These are phyloP conservation scores for Fusarium dlaminii DNA, from an alignment of 2,329 filamentous ascomycete genomes.

Conservation along the genomic window DNA sequence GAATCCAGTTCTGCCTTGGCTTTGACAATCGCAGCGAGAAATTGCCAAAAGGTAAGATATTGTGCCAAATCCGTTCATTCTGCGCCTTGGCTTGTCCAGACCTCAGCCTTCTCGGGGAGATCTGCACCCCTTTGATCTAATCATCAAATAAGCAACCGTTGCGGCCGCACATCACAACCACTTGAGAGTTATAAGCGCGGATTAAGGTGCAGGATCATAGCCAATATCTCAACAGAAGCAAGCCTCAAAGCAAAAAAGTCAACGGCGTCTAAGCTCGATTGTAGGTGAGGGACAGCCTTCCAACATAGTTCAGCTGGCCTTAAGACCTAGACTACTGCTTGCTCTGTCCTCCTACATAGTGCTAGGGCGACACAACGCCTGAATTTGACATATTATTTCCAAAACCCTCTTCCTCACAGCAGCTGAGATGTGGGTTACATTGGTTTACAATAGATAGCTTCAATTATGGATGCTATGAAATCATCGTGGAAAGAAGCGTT, in stretches of 20 bases:
- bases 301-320: background rate
- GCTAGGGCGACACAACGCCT: background rate
- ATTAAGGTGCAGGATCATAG: background rate
- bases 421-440: background rate
- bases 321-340: background rate
- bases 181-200: background rate
- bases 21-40: background rate
- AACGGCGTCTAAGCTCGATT: slow-evolving; percentile 6
- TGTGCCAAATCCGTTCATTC: background rate
- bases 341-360: slow-evolving; percentile 3
- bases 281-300: background rate
- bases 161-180: background rate
- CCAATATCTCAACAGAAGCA: slow-evolving; percentile 1
- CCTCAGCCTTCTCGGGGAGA: slow-evolving; percentile 12
- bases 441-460: slow-evolving; percentile 1
- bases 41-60: background rate
- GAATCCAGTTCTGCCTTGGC: background rate
- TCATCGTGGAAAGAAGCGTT: slow-evolving; percentile 5
- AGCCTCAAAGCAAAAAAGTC: slow-evolving; percentile 2
- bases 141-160: slow-evolving; percentile 15
- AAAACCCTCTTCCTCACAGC: slow-evolving; percentile 6
- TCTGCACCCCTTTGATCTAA: background rate
- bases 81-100: slow-evolving; percentile 2
- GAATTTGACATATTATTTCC: background rate
- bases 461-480: slow-evolving; percentile 25